A percentile compares a stretch with the other conserved stretches of the same genome.
Evolutionary conservation across 202 grass and related monocot species (phyloP).

Genomic region (Panicum hallii): DNA sequence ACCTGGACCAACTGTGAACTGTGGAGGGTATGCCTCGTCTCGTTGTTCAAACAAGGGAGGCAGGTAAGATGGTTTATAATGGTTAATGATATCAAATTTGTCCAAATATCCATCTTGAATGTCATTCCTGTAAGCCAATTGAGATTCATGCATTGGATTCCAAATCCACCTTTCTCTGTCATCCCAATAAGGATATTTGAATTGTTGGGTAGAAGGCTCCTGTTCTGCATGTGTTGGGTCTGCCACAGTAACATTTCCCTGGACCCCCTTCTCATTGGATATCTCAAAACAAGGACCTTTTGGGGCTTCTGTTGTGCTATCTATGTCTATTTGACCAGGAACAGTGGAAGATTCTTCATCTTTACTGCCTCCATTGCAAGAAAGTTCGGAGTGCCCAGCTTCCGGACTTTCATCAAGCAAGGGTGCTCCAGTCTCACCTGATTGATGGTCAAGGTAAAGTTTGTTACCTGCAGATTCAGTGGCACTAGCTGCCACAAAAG

Average conservation of each 20-base stretch:
- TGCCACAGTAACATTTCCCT: slow-evolving; percentile 27
- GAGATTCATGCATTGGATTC: slow-evolving; percentile 63
- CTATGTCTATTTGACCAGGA: slow-evolving; percentile 43
- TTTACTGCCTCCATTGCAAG: slow-evolving; percentile 40
- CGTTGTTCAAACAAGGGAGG: slow-evolving; percentile 57
- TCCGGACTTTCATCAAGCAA: slow-evolving; percentile 43
- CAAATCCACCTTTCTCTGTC: slow-evolving; percentile 68
- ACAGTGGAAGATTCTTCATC: slow-evolving; percentile 44
- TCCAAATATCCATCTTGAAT: slow-evolving; percentile 56
- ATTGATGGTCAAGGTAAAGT: slow-evolving; percentile 34
- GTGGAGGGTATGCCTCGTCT: slow-evolving; percentile 50
- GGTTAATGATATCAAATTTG: slow-evolving; percentile 67
- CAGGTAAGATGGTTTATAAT: slow-evolving; percentile 61
- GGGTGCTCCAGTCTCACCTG: slow-evolving; percentile 34
- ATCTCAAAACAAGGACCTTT: slow-evolving; percentile 37
- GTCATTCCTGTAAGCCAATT: slow-evolving; percentile 60
- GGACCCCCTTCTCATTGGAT: slow-evolving; percentile 35
- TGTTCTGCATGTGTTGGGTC: slow-evolving; percentile 39
- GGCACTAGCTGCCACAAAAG: slow-evolving; percentile 8
- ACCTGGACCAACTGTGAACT: slow-evolving; percentile 69
- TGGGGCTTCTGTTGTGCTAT: slow-evolving; percentile 34
- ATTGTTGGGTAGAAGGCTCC: slow-evolving; percentile 46
- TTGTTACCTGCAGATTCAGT: slow-evolving; percentile 21
- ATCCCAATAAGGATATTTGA: slow-evolving; percentile 53
- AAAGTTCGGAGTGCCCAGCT: slow-evolving; percentile 31